Percentiles rank a stretch among this genome's conserved stretches.
Conservation (phyloP, 305 asterid genomes). For the Rubia balearica region DNA sequence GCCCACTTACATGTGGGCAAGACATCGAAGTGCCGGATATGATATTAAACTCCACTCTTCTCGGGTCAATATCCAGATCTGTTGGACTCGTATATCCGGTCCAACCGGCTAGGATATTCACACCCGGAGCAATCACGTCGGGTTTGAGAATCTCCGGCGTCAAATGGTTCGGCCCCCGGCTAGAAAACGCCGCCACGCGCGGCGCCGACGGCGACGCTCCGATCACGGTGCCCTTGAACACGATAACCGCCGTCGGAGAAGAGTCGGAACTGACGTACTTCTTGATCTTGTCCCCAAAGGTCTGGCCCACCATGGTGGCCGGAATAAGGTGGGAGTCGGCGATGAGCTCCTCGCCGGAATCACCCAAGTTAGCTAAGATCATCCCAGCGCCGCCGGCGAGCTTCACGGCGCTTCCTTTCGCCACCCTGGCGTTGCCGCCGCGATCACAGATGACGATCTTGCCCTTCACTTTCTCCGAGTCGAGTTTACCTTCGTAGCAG, state of each 20-base stretch:
- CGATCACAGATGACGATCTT: conserved; percentile 84
- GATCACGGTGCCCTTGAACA: conserved; percentile 63
- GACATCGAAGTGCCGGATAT: conserved; percentile 91
- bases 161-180: conserved; percentile 81
- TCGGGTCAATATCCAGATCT: conserved; percentile 47
- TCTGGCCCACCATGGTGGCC: conserved; percentile 77
- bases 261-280: conserved; percentile 52
- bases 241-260: conserved; percentile 63
- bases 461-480: conserved; percentile 49
- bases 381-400: conserved; percentile 74
- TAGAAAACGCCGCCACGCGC: conserved; percentile 76
- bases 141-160: conserved; percentile 85
- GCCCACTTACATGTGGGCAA: conserved; percentile 89
- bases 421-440: conserved; percentile 86
- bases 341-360: conserved; percentile 80
- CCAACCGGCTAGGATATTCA: conserved; percentile 89
- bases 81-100: conserved; percentile 63
- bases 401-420: conserved; percentile 80
- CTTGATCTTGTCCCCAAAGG: conserved; percentile 61
- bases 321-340: conserved; percentile 86
- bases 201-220: conserved; percentile 68
- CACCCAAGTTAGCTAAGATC: conserved; percentile 71
- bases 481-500: conserved; percentile 61
- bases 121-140: conserved; percentile 86
- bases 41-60: conserved; percentile 75